These are phyloP conservation scores for Elaeagnus macrophylla DNA, from an alignment of 306 rosid species.

Conservation along the genomic window DNA sequence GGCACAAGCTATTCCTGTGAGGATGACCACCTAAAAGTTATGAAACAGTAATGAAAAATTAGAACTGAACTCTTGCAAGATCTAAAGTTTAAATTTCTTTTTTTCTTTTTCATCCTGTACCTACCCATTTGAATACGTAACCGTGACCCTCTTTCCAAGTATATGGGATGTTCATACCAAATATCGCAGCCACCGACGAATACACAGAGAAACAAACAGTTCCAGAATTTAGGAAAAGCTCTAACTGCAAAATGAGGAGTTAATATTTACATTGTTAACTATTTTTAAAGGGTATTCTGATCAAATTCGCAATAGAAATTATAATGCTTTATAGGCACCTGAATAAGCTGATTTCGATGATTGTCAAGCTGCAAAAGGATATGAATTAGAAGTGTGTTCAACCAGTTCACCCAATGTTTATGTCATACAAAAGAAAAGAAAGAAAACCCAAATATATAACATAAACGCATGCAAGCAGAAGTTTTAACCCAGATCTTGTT, in stretches of 20 bases:
- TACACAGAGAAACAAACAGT: constrained; percentile 58
- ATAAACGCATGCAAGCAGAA: no score
- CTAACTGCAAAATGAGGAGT: constrained; percentile 35
- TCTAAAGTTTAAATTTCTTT: no score
- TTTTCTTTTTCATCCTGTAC: constrained; percentile 4
- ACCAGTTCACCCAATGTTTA: no score
- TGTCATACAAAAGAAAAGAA: no score
- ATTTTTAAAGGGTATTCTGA: background rate
- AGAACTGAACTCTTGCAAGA: background rate
- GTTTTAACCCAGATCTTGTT: no score
- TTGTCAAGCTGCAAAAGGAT: constrained; percentile 64
- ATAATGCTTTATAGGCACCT: constrained; percentile 26
- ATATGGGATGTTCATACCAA: constrained; percentile 81
- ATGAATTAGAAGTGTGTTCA: background rate
- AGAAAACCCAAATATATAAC: no score
- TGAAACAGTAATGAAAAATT: background rate
- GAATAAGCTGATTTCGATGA: constrained; percentile 79
- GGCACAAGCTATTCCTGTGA: constrained; percentile 46
- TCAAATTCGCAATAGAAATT: background rate
- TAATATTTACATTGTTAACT: background rate
- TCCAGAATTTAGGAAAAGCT: constrained; percentile 67
- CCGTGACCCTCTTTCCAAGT: constrained; percentile 51
- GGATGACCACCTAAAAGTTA: constrained; percentile 55
- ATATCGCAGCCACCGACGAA: constrained; percentile 75
- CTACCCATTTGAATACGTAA: constrained; percentile 70